Evolutionary conservation across 2,329 filamentous ascomycete genomes (phyloP).

Genomic region (Neonectria sp.): DNA sequence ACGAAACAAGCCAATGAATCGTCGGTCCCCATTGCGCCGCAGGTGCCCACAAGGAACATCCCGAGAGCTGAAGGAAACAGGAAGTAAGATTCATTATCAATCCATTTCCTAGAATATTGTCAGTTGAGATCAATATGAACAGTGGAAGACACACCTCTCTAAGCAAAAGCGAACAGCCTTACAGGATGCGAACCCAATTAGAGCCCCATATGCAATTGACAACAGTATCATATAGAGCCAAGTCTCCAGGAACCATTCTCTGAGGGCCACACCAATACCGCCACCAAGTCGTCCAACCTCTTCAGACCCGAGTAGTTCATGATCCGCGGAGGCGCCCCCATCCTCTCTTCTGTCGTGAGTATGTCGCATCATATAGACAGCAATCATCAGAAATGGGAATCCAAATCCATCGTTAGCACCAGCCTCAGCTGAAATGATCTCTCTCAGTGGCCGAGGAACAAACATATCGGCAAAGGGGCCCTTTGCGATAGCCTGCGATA

Average conservation of each 20-base stretch:
- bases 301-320: conserved; percentile 30
- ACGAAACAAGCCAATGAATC: conserved; percentile 74
- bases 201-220: conserved; percentile 65
- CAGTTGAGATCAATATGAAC: background rate
- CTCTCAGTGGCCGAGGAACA: conserved; percentile 69
- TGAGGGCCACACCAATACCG: conserved; percentile 66
- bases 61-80: conserved; percentile 66
- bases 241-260: conserved; percentile 72
- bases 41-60: conserved; percentile 70
- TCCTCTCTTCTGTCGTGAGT: conserved; percentile 55
- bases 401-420: conserved; percentile 75
- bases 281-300: conserved; percentile 67
- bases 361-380: conserved; percentile 70
- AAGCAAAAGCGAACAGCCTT: conserved; percentile 62
- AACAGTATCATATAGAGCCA: conserved; percentile 72
- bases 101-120: conserved; percentile 60
- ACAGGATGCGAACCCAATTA: conserved; percentile 65
- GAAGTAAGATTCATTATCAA: conserved; percentile 68
- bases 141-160: conserved; percentile 41
- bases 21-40: conserved; percentile 70
- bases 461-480: conserved; percentile 74
- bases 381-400: conserved; percentile 73
- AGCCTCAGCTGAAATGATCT: conserved; percentile 74
- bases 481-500: conserved; percentile 75
- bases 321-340: conserved; percentile 17